Conservation (phyloP, 225 moss, liverwort and hornwort species). For the Thuidium tamariscinum region DNA sequence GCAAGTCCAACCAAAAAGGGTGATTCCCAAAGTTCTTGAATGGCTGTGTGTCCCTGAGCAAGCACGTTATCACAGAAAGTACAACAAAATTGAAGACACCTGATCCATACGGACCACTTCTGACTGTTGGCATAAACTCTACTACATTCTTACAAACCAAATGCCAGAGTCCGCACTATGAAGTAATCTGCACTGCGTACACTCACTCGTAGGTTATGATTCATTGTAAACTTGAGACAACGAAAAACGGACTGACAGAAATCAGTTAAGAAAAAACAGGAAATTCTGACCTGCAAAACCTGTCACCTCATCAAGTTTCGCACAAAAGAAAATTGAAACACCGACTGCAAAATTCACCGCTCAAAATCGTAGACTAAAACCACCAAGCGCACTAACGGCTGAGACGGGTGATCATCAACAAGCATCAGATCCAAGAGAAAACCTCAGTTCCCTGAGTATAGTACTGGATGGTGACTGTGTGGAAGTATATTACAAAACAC, state of each 20-base stretch:
- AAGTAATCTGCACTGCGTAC: not conserved
- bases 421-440: not conserved
- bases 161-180: not conserved
- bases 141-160: not conserved
- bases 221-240: not conserved
- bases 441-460: not conserved
- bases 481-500: not conserved
- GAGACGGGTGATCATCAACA: not conserved
- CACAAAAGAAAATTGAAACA: constrained; percentile 54
- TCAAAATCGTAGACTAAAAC: not conserved
- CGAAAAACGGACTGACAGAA: not conserved
- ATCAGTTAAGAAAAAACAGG: not conserved
- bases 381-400: not conserved
- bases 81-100: constrained; percentile 56
- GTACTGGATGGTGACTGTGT: not conserved
- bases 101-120: constrained; percentile 2
- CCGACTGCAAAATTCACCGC: constrained; percentile 20
- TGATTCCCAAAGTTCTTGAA: not conserved
- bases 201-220: not conserved
- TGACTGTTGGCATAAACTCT: not conserved
- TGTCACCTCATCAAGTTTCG: constrained; percentile 34
- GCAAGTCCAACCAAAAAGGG: not conserved
- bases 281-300: constrained; percentile 16
- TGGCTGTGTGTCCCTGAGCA: too few relatives aligned
- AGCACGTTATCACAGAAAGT: not conserved